phyloP scores from a whole-genome alignment of 352 stramenopile species.

The Phytopythium ostracodes region DNA sequence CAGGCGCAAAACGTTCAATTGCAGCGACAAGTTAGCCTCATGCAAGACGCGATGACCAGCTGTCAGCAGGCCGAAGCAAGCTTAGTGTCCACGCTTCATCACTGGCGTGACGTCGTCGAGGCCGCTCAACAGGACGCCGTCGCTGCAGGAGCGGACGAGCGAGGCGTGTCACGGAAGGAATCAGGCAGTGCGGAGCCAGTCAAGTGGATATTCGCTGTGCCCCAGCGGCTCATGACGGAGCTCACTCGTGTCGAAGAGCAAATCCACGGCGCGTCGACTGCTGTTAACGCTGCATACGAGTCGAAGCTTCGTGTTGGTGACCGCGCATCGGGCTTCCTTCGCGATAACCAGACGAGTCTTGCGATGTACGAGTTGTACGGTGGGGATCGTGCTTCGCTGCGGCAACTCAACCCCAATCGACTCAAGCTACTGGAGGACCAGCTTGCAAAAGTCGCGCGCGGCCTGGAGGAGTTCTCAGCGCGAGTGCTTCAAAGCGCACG shows the following conservation, averaged over 20 bases:
- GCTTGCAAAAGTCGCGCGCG: slow-evolving; percentile 14
- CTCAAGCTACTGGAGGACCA: slow-evolving; percentile 20
- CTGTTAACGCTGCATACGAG: slow-evolving; percentile 19
- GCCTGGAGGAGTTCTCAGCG: slow-evolving; percentile 14
- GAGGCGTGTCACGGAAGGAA: not conserved
- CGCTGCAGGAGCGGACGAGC: slow-evolving; percentile 32
- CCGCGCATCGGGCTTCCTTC: slow-evolving; percentile 19
- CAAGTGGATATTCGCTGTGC: slow-evolving; percentile 43
- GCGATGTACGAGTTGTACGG: slow-evolving; percentile 16
- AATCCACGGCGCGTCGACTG: slow-evolving; percentile 15
- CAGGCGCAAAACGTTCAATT: slow-evolving; percentile 66
- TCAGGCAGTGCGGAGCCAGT: slow-evolving; percentile 9
- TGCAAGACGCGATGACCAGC: slow-evolving; percentile 32
- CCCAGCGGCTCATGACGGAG: slow-evolving; percentile 29
- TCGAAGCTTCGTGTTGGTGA: slow-evolving; percentile 30
- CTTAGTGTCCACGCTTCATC: slow-evolving; percentile 28
- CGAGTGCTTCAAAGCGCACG: slow-evolving; percentile 10
- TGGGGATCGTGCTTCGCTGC: slow-evolving; percentile 9
- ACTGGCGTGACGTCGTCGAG: slow-evolving; percentile 42
- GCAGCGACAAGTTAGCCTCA: slow-evolving; percentile 38
- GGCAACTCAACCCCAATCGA: slow-evolving; percentile 16
- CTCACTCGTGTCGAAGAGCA: slow-evolving; percentile 29
- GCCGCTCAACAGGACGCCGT: slow-evolving; percentile 36
- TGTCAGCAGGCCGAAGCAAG: slow-evolving; percentile 33
- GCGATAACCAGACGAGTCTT: slow-evolving; percentile 11